A percentile compares a stretch with the other conserved stretches of the same genome.
These are phyloP conservation scores for Sclerotiophoma versabilis DNA, from an alignment of 2,329 filamentous ascomycete species.

Conservation along the genomic window DNA sequence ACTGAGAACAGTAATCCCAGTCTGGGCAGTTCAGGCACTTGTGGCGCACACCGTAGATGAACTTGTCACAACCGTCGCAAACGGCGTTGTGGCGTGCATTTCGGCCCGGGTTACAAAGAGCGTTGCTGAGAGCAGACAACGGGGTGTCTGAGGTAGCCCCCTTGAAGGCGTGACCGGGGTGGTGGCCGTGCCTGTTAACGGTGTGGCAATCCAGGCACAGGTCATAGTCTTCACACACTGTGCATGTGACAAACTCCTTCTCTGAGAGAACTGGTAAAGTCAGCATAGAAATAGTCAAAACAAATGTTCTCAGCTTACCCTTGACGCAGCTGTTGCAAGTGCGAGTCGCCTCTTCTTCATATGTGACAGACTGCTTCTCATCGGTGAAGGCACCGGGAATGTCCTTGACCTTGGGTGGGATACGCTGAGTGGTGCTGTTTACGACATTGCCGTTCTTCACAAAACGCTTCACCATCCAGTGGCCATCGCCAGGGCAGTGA, in stretches of 20 bases:
- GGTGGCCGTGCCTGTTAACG: slow-evolving; percentile 82
- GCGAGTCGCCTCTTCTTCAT: slow-evolving; percentile 58
- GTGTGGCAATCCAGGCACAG: slow-evolving; percentile 85
- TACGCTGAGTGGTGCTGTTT: slow-evolving; percentile 83
- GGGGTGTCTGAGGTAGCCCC: slow-evolving; percentile 69
- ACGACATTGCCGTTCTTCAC: slow-evolving; percentile 80
- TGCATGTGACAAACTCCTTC: slow-evolving; percentile 83
- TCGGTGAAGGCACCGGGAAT: slow-evolving; percentile 56
- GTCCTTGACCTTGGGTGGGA: slow-evolving; percentile 68
- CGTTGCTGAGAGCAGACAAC: slow-evolving; percentile 64
- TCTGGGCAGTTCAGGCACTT: slow-evolving; percentile 98
- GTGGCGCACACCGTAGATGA: slow-evolving; percentile 87
- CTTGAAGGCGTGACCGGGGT: slow-evolving; percentile 83
- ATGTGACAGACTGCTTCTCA: slow-evolving; percentile 51
- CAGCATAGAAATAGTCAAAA: slow-evolving; percentile 29
- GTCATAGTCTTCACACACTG: slow-evolving; percentile 86
- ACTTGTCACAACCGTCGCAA: slow-evolving; percentile 92
- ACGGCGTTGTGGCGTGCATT: slow-evolving; percentile 84
- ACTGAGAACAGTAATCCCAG: slow-evolving; percentile 91
- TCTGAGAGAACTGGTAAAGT: slow-evolving; percentile 69
- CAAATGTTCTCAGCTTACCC: slow-evolving; percentile 51
- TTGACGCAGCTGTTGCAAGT: slow-evolving; percentile 77
- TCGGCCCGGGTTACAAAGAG: slow-evolving; percentile 79
- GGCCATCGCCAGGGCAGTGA: slow-evolving; percentile 77
- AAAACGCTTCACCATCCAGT: slow-evolving; percentile 94